Conservation (phyloP, 2,329 filamentous ascomycete genomes). For the Beauveria pseudobassiana region DNA sequence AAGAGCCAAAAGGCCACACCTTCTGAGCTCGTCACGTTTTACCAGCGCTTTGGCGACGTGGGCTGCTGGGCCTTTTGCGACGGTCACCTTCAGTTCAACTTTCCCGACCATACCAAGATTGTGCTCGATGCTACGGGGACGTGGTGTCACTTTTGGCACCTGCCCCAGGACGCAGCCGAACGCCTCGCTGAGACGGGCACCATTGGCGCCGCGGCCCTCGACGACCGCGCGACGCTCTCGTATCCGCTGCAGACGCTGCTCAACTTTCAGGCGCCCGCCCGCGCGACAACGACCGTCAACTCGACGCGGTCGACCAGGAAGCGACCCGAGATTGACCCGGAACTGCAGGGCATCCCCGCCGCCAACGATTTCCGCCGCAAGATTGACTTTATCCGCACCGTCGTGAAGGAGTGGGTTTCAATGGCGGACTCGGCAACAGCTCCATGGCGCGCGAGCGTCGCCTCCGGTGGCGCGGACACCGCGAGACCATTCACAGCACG, state of each 20-base stretch:
- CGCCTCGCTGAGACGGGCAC: constrained; percentile 57
- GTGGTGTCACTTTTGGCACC: constrained; percentile 71
- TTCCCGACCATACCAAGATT: constrained; percentile 81
- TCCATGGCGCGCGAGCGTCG: constrained; percentile 48
- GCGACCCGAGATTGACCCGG: constrained; percentile 52
- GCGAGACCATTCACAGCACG: constrained; percentile 45
- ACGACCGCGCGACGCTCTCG: constrained; percentile 62
- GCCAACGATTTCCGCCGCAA: constrained; percentile 69
- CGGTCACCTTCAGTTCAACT: constrained; percentile 80
- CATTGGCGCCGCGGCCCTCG: constrained; percentile 63
- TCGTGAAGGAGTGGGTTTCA: constrained; percentile 65
- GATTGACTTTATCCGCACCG: constrained; percentile 61
- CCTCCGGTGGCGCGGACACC: constrained; percentile 50
- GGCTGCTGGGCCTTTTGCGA: constrained; percentile 77
- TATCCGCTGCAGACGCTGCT: constrained; percentile 67
- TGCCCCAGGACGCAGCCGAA: constrained; percentile 62
- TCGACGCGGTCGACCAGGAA: constrained; percentile 37
- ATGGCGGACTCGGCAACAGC: constrained; percentile 63
- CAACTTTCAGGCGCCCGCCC: constrained; percentile 49
- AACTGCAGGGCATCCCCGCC: constrained; percentile 56
- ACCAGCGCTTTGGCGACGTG: constrained; percentile 73
- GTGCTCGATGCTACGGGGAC: constrained; percentile 68
- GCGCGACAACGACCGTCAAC: constrained; percentile 19
- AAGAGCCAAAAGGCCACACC: constrained; percentile 32
- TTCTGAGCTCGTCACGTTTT: constrained; percentile 65